phyloP scores from a whole-genome alignment of 1,284 basidiomycete genomes.

The Ustilago crameri region DNA sequence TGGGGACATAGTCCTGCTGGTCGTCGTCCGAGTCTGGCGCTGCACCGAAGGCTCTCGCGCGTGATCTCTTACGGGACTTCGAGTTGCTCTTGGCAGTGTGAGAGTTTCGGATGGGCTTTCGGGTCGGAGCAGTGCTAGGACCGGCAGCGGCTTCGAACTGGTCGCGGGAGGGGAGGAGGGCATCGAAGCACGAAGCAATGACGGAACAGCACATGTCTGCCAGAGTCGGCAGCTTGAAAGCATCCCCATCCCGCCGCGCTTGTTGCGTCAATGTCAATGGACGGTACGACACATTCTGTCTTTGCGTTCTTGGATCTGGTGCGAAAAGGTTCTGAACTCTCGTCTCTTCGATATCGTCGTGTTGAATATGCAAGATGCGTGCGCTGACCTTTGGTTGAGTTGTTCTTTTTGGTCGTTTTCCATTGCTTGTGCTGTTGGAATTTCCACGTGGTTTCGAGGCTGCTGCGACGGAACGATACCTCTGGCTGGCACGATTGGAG shows the following conservation, averaged over 20 bases:
- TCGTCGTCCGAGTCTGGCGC: constrained; percentile 33
- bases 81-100: constrained; percentile 6
- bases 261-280: constrained; percentile 20
- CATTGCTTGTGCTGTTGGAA: not conserved
- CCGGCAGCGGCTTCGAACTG: constrained; percentile 25
- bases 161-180: constrained; percentile 31
- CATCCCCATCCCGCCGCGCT: constrained; percentile 19
- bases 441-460: not conserved
- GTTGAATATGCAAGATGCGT: constrained; percentile 27
- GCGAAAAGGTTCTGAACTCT: constrained; percentile 32
- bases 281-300: constrained; percentile 32
- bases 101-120: constrained; percentile 5
- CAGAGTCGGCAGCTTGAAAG: constrained; percentile 22
- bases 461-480: constrained; percentile 13
- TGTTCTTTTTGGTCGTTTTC: constrained; percentile 6
- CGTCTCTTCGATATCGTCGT: constrained; percentile 35
- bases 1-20: constrained; percentile 35
- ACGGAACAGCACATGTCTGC: constrained; percentile 20
- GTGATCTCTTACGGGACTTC: constrained; percentile 7
- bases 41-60: constrained; percentile 30
- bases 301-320: constrained; percentile 18
- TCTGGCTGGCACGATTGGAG: constrained; percentile 18
- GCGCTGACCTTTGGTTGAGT: constrained; percentile 25
- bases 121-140: not conserved
- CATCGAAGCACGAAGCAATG: constrained; percentile 30